Conservation (phyloP, 2,329 filamentous ascomycete genomes). For the Ceratocystis lukuohia region DNA sequence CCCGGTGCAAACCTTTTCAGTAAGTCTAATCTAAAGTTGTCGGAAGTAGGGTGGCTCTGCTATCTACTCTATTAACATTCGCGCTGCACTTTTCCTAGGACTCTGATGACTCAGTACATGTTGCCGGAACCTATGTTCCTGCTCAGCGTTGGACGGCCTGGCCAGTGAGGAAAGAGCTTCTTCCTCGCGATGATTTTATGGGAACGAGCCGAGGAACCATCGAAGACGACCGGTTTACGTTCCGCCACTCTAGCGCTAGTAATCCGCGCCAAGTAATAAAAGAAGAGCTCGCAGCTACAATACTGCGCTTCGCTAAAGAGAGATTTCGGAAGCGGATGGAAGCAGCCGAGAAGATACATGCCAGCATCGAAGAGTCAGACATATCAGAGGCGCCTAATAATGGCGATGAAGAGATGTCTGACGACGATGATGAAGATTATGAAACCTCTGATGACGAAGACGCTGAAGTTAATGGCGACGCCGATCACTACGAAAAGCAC, state of each 20-base stretch:
- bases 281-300: slow-evolving; percentile 14
- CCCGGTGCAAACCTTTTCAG: slow-evolving; percentile 14
- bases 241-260: neutral
- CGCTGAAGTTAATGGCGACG: neutral
- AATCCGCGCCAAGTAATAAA: slow-evolving; percentile 6
- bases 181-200: slow-evolving; percentile 34
- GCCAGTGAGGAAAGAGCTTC: slow-evolving; percentile 52
- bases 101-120: slow-evolving; percentile 10
- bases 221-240: neutral
- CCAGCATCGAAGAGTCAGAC: slow-evolving; percentile 14
- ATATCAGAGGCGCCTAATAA: slow-evolving; percentile 4
- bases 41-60: neutral
- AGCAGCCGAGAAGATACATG: slow-evolving; percentile 9
- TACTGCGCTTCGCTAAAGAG: slow-evolving; percentile 13
- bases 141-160: slow-evolving; percentile 67
- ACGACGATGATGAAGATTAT: neutral
- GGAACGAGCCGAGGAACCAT: neutral
- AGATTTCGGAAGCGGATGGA: slow-evolving; percentile 1
- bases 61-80: neutral
- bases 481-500: neutral
- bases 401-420: slow-evolving; percentile 4
- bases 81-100: neutral
- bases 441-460: neutral
- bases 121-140: slow-evolving; percentile 27
- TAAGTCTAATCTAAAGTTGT: neutral